A percentile compares a stretch with the other conserved stretches of the same genome.
Conservation (phyloP, 169 alveolate species). For the Miamiensis avidus region DNA sequence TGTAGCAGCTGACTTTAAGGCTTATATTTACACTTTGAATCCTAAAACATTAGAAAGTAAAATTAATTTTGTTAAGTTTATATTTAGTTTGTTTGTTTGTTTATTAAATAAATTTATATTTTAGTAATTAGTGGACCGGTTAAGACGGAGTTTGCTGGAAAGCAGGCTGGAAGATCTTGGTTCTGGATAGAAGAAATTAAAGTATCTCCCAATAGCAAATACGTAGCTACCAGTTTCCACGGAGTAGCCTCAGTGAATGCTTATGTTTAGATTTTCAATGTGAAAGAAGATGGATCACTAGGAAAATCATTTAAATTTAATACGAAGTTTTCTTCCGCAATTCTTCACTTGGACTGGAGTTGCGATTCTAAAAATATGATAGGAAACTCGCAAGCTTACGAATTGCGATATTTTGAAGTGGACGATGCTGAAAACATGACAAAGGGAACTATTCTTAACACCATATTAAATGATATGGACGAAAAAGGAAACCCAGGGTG, state of each 20-base stretch:
- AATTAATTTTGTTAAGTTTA: too few species aligned
- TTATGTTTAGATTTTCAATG: conserved; percentile 60
- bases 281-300: conserved; percentile 25
- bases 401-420: conserved; percentile 76
- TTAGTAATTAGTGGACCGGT: conserved; percentile 48
- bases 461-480: conserved; percentile 66
- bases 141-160: conserved; percentile 59
- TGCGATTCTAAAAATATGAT: conserved; percentile 66
- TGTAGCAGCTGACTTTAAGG: conserved; percentile 78
- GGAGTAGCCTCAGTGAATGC: conserved; percentile 66
- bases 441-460: conserved; percentile 63
- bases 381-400: conserved; percentile 86
- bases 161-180: conserved; percentile 33
- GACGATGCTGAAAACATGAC: conserved; percentile 57
- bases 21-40: conserved; percentile 66
- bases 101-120: conserved; percentile 4
- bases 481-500: conserved; percentile 30
- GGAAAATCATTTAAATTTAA: conserved; percentile 47
- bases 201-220: conserved; percentile 69
- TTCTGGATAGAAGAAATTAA: conserved; percentile 86
- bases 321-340: conserved; percentile 76
- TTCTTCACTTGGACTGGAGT: conserved; percentile 85
- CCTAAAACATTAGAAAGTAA: conserved; percentile 16
- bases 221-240: conserved; percentile 86
- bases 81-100: too few species aligned